A percentile compares a stretch with the other conserved stretches of the same genome.
Conservation (phyloP, 2,329 filamentous ascomycete species). For the Hypomyces rosellus region DNA sequence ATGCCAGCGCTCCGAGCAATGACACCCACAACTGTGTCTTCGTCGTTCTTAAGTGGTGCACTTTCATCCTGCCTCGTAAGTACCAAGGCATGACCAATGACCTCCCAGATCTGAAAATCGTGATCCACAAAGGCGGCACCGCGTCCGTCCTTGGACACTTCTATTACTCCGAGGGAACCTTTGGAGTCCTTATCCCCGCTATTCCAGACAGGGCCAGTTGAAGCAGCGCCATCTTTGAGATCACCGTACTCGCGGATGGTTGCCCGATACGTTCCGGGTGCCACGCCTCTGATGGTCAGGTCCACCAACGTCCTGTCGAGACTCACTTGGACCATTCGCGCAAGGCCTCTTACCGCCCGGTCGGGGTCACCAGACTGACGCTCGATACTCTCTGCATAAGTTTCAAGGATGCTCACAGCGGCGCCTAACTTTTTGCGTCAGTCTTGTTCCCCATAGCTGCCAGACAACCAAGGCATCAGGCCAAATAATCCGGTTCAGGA, state of each 20-base stretch:
- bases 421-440: conserved; percentile 46
- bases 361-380: conserved; percentile 30
- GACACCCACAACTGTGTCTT: conserved; percentile 83
- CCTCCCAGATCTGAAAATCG: conserved; percentile 85
- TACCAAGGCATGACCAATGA: conserved; percentile 89
- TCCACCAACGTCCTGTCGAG: conserved; percentile 76
- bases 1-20: conserved; percentile 94
- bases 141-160: conserved; percentile 68
- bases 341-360: conserved; percentile 72
- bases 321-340: conserved; percentile 87
- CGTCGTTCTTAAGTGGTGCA: conserved; percentile 61
- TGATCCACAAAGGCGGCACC: conserved; percentile 77
- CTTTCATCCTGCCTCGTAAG: conserved; percentile 60
- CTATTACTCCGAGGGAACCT: conserved; percentile 63
- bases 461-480: not conserved
- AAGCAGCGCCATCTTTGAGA: conserved; percentile 74
- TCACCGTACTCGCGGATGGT: conserved; percentile 83
- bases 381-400: conserved; percentile 56
- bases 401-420: conserved; percentile 94
- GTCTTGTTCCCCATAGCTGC: not conserved
- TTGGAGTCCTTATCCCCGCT: conserved; percentile 37
- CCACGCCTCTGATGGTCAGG: conserved; percentile 75
- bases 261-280: conserved; percentile 74
- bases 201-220: conserved; percentile 79
- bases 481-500: not conserved